Conservation (phyloP, 768 basidiomycete species). For the Boletus sensibilis region DNA sequence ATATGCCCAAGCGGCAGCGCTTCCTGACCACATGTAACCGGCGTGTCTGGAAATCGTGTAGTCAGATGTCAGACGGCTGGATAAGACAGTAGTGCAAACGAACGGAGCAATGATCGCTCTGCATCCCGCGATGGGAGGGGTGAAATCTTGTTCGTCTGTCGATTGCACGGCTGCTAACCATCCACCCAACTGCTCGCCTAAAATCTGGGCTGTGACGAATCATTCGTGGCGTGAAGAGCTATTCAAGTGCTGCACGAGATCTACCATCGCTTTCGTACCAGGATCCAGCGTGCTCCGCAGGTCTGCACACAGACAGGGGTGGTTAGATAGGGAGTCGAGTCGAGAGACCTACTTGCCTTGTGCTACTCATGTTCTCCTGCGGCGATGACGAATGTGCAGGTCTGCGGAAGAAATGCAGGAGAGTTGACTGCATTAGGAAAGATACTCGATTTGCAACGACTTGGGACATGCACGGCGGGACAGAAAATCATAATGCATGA, state of each 20-base stretch:
- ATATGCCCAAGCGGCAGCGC: slow-evolving; percentile 95
- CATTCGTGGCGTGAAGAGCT: slow-evolving; percentile 13
- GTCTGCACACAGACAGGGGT: slow-evolving; percentile 32
- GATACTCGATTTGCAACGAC: not conserved
- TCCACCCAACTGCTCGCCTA: slow-evolving; percentile 57
- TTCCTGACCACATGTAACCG: slow-evolving; percentile 93
- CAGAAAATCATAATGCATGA: slow-evolving; percentile 14
- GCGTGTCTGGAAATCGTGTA: slow-evolving; percentile 66
- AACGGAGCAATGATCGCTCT: slow-evolving; percentile 97
- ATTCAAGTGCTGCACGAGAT: slow-evolving; percentile 18
- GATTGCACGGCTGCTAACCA: slow-evolving; percentile 64
- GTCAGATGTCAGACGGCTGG: slow-evolving; percentile 7
- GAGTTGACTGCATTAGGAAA: slow-evolving; percentile 29
- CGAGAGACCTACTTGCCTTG: slow-evolving; percentile 25
- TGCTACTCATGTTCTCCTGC: slow-evolving; percentile 22
- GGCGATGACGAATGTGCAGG: slow-evolving; percentile 10
- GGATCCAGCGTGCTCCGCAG: slow-evolving; percentile 81
- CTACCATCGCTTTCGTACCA: slow-evolving; percentile 83
- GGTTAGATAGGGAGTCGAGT: not conserved
- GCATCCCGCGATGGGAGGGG: slow-evolving; percentile 65
- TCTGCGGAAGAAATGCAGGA: slow-evolving; percentile 18
- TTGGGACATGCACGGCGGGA: not conserved
- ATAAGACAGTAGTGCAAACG: slow-evolving; percentile 31
- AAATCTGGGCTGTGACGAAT: slow-evolving; percentile 45
- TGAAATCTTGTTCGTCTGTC: slow-evolving; percentile 45